Conservation (phyloP, 148 eudicot species). For the Chenopodium suecicum region DNA sequence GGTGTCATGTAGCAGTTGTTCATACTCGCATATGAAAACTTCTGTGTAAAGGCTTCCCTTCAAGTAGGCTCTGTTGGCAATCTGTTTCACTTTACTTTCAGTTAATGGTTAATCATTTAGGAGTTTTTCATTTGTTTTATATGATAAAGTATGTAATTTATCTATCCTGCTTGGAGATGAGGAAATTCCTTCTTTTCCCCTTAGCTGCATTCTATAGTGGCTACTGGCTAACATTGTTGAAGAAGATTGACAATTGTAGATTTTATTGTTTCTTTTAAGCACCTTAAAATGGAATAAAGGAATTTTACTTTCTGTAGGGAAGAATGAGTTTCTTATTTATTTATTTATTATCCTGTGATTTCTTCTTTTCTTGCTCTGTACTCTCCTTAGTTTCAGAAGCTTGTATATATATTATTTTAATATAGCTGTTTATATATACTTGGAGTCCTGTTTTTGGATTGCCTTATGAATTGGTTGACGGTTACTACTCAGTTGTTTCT, state of each 20-base stretch:
- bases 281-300: background rate
- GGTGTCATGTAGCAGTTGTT: constrained; percentile 38
- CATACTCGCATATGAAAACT: background rate
- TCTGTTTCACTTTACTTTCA: background rate
- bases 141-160: background rate
- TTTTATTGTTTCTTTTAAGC: background rate
- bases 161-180: constrained; percentile 3
- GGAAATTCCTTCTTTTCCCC: background rate
- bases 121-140: background rate
- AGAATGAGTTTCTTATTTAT: background rate
- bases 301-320: background rate
- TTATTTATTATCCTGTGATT: background rate
- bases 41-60: background rate
- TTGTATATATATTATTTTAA: background rate
- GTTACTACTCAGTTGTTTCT: background rate
- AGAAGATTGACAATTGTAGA: background rate
- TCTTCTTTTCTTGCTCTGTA: background rate
- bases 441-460: background rate
- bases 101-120: background rate
- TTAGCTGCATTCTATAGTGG: background rate
- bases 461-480: background rate
- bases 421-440: no score
- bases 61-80: background rate
- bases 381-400: background rate
- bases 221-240: background rate